A percentile compares a stretch with the other conserved stretches of the same genome.
phyloP scores from a whole-genome alignment of 768 basidiomycete species.

The Cyclocybe cylindracea region DNA sequence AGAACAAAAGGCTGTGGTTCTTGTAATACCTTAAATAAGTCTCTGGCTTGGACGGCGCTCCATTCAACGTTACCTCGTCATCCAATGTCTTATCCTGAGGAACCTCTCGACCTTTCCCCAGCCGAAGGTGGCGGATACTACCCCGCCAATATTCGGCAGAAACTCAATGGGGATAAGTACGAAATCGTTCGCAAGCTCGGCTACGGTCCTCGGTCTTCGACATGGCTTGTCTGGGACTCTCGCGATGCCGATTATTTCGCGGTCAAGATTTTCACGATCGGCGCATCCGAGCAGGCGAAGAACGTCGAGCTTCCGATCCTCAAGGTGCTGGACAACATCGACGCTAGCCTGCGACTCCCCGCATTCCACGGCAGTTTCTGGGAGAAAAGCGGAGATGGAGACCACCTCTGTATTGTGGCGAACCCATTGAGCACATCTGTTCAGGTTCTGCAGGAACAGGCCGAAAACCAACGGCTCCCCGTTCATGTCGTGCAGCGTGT shows the following conservation, averaged over 20 bases:
- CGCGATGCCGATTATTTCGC: slow-evolving; percentile 7
- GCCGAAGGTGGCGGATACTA: slow-evolving; percentile 14
- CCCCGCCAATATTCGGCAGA: slow-evolving; percentile 14
- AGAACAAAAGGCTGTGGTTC: too few relatives aligned
- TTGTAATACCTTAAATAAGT: too few relatives aligned
- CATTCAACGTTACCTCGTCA: not conserved
- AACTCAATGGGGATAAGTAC: slow-evolving; percentile 11
- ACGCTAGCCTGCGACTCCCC: not conserved
- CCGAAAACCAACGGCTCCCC: slow-evolving; percentile 6
- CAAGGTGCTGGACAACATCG: not conserved
- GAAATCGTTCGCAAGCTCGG: slow-evolving; percentile 19
- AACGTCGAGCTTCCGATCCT: slow-evolving; percentile 12
- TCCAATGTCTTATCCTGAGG: slow-evolving; percentile 16
- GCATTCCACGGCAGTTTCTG: slow-evolving; percentile 10
- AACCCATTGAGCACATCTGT: slow-evolving; percentile 8
- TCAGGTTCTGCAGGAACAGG: slow-evolving; percentile 2
- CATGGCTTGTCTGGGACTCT: slow-evolving; percentile 13
- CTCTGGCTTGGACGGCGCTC: too few relatives aligned
- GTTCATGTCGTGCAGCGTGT: slow-evolving; percentile 14
- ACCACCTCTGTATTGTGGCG: slow-evolving; percentile 13
- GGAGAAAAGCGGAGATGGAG: slow-evolving; percentile 11
- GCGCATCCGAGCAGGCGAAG: slow-evolving; percentile 9
- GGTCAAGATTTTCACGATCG: slow-evolving; percentile 15
- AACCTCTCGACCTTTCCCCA: slow-evolving; percentile 15
- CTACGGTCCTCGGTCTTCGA: slow-evolving; percentile 15